A percentile compares a stretch with the other conserved stretches of the same genome.
These are phyloP conservation scores for Paraglomus brasilianum DNA, from an alignment of 192 early-diverging fungal species.

Conservation along the genomic window DNA sequence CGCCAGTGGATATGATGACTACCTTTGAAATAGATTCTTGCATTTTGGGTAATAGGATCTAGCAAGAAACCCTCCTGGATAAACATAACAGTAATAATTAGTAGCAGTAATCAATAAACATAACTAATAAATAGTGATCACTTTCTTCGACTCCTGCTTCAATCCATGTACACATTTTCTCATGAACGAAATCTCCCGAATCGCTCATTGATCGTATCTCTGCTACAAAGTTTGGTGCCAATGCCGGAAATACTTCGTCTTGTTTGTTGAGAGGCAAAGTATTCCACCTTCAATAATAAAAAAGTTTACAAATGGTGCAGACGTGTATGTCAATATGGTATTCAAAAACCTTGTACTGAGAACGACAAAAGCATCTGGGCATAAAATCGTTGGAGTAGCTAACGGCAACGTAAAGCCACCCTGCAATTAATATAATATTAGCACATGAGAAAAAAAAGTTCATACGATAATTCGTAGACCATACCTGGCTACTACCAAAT, in stretches of 20 bases:
- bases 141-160: slow-evolving; percentile 9
- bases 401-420: slow-evolving; percentile 2
- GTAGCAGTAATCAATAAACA: neutral
- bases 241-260: neutral
- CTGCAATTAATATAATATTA: slow-evolving; percentile 4
- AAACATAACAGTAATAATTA: slow-evolving; percentile 1
- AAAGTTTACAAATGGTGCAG: neutral
- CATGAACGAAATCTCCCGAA: neutral
- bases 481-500: neutral
- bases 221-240: slow-evolving; percentile 1
- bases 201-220: neutral
- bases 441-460: neutral
- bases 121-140: neutral
- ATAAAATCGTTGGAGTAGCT: neutral
- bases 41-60: neutral
- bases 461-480: neutral
- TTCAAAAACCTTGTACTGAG: slow-evolving; percentile 8
- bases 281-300: slow-evolving; percentile 17
- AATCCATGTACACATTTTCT: slow-evolving; percentile 8
- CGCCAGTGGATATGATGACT: neutral
- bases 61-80: slow-evolving; percentile 10
- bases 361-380: slow-evolving; percentile 1
- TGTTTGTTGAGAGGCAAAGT: neutral
- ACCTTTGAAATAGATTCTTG: slow-evolving; percentile 18
- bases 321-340: neutral